Conservation (phyloP, 139 green algal species). For the Micractinium sp. region DNA sequence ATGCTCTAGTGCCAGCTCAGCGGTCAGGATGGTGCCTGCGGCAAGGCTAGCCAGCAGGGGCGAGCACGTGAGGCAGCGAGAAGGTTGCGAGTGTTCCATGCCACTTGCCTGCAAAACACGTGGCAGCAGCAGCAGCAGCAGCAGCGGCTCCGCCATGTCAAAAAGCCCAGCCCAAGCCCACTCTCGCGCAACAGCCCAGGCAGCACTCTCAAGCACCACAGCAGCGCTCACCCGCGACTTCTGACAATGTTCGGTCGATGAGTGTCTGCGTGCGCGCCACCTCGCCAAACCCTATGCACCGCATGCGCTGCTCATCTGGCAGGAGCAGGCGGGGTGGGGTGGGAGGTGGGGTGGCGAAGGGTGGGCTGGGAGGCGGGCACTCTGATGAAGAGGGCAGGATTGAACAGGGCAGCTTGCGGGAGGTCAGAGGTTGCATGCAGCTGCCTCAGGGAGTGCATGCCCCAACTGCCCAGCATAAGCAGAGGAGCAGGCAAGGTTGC, state of each 20-base stretch:
- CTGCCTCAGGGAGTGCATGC: no score
- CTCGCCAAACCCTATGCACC: conserved; percentile 69
- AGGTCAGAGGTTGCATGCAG: no score
- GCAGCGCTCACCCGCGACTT: conserved; percentile 50
- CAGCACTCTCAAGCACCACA: no score
- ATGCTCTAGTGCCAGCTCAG: conserved; percentile 78
- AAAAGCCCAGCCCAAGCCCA: background rate
- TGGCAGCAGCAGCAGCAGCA: no score
- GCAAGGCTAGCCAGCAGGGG: background rate
- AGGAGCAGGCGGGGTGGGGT: conserved; percentile 37
- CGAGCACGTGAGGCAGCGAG: background rate
- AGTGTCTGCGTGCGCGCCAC: conserved; percentile 41
- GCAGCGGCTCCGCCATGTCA: background rate
- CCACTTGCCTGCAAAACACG: background rate
- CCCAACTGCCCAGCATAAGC: no score
- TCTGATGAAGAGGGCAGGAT: background rate
- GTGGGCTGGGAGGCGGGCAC: background rate
- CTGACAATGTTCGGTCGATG: conserved; percentile 55
- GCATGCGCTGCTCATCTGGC: conserved; percentile 43
- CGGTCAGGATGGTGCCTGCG: conserved; percentile 88
- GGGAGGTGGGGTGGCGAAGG: no score
- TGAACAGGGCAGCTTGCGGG: background rate
- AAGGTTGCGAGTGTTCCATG: background rate
- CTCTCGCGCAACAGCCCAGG: background rate
- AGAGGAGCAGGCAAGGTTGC: background rate